phyloP scores from a whole-genome alignment of 2,329 filamentous ascomycete genomes.

The Lithohypha guttulata region DNA sequence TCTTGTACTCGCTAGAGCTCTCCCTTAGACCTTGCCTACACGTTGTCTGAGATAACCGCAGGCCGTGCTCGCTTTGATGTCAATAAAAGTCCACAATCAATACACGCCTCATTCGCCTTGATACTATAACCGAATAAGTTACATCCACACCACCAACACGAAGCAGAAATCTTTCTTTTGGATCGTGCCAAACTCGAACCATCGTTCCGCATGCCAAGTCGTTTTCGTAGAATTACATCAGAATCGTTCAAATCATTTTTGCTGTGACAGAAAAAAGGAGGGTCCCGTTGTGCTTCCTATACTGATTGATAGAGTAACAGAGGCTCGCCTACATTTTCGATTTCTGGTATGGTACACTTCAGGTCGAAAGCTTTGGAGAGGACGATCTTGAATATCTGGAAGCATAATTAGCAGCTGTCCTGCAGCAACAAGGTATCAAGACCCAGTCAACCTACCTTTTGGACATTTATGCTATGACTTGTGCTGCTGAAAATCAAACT shows the following conservation, averaged over 20 bases:
- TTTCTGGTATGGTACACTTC: conserved; percentile 97
- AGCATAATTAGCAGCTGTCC: conserved; percentile 22
- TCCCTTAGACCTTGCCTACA: too few species aligned
- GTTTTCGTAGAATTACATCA: conserved; percentile 6
- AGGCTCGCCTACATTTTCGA: conserved; percentile 94
- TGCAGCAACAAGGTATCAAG: conserved; percentile 6
- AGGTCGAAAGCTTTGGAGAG: conserved; percentile 97
- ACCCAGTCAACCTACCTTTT: conserved; percentile 58
- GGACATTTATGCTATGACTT: conserved; percentile 98
- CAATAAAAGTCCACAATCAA: not conserved
- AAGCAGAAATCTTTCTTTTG: not conserved
- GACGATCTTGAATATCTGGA: conserved; percentile 97
- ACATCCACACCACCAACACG: conserved; percentile 1
- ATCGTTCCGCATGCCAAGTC: conserved; percentile 5
- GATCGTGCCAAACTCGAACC: not conserved
- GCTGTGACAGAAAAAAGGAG: conserved; percentile 4
- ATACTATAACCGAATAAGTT: not conserved
- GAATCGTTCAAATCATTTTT: conserved; percentile 5
- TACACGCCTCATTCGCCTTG: conserved; percentile 3
- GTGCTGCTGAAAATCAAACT: conserved; percentile 97
- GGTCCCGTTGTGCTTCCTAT: conserved; percentile 9
- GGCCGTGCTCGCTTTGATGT: too few species aligned
- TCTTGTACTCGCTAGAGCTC: too few species aligned
- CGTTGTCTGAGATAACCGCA: too few species aligned
- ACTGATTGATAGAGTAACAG: conserved; percentile 74